phyloP scores from a whole-genome alignment of 441 rosid genomes.

The Erodium moschatum region DNA sequence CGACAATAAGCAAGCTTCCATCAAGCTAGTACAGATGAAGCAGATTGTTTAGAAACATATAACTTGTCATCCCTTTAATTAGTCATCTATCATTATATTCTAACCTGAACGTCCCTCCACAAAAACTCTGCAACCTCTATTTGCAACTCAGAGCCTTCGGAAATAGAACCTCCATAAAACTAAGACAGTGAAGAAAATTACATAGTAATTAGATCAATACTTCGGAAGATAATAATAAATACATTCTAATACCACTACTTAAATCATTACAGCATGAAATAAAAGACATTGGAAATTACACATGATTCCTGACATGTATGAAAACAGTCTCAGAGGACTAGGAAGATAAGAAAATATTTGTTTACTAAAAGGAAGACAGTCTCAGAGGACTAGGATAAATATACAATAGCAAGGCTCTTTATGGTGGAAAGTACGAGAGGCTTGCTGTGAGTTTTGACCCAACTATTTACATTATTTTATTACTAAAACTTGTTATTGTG shows the following conservation, averaged over 20 bases:
- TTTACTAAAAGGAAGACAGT: neutral
- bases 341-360: neutral
- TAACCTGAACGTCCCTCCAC: conserved; percentile 85
- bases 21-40: conserved; percentile 45
- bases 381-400: conserved; percentile 5
- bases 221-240: neutral
- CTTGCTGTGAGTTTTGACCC: conserved; percentile 1
- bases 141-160: conserved; percentile 71
- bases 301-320: neutral
- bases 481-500: neutral
- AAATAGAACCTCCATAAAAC: conserved; percentile 72
- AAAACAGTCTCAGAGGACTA: neutral
- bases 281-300: neutral
- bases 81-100: conserved; percentile 13
- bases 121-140: conserved; percentile 78
- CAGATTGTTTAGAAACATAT: conserved; percentile 22
- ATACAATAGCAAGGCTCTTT: conserved; percentile 11
- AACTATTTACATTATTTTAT: neutral
- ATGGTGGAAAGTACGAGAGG: neutral
- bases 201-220: conserved; percentile 14
- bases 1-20: conserved; percentile 69
- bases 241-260: neutral
- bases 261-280: too few relatives aligned
- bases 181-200: conserved; percentile 23
- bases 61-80: conserved; percentile 8